A percentile compares a stretch with the other conserved stretches of the same genome.
phyloP scores from a whole-genome alignment of 805 yeast genomes.

The Sugiyamaella mastotermitis region DNA sequence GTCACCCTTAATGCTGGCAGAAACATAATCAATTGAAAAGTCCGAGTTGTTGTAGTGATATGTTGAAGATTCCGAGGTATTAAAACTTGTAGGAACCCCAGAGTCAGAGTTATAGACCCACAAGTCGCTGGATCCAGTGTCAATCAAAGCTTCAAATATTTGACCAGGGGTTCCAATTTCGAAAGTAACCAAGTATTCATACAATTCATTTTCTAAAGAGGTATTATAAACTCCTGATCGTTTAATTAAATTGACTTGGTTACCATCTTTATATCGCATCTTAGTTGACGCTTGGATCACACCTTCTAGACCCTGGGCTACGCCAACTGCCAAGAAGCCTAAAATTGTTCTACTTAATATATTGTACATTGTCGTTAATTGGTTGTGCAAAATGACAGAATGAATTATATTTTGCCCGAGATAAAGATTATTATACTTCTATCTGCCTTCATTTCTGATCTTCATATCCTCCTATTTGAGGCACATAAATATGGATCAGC shows the following conservation, averaged over 20 bases:
- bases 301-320: not conserved
- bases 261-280: no score
- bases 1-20: conserved; percentile 44
- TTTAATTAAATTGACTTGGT: conserved; percentile 5
- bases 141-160: conserved; percentile 48
- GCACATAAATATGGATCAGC: no score
- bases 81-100: conserved; percentile 35
- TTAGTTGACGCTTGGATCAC: no score
- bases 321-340: not conserved
- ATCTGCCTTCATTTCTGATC: no score
- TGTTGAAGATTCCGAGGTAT: conserved; percentile 26
- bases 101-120: conserved; percentile 52
- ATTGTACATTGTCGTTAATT: no score
- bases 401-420: no score
- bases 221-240: conserved; percentile 11
- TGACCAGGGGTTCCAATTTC: conserved; percentile 54
- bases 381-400: no score
- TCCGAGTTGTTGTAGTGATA: conserved; percentile 17
- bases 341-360: no score
- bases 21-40: conserved; percentile 33
- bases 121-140: conserved; percentile 73
- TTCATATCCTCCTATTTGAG: no score
- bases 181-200: conserved; percentile 21
- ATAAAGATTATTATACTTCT: no score
- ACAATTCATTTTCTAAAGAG: conserved; percentile 15